These are phyloP conservation scores for Uronychia binucleata DNA, from an alignment of 73 alveolate species.

Conservation along the genomic window DNA sequence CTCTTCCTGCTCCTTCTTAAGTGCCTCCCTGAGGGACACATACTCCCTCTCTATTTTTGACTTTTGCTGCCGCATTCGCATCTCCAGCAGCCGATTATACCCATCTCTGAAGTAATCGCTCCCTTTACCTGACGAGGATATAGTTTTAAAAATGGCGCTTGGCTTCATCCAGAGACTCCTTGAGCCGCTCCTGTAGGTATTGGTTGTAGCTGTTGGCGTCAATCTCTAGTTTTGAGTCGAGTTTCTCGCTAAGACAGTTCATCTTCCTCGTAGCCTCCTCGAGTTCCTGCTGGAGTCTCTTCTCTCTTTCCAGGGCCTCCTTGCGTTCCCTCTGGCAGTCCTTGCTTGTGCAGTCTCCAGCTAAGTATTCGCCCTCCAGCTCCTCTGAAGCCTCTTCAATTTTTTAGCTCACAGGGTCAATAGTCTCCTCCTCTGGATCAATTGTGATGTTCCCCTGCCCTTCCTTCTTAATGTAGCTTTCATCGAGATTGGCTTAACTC, in stretches of 20 bases:
- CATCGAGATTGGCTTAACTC: not conserved
- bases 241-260: not conserved
- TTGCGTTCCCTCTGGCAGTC: slow-evolving; percentile 6
- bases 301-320: slow-evolving; percentile 6
- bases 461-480: not conserved
- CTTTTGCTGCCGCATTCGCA: not conserved
- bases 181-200: slow-evolving; percentile 29
- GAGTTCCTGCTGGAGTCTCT: slow-evolving; percentile 4
- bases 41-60: not conserved
- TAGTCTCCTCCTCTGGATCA: not conserved
- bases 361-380: not conserved
- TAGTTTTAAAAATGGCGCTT: slow-evolving; percentile 46
- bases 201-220: slow-evolving; percentile 19
- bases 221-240: not conserved
- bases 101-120: not conserved
- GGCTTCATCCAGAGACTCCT: slow-evolving; percentile 47
- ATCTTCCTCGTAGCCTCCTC: not conserved
- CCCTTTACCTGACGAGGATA: slow-evolving; percentile 1
- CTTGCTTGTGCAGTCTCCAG: slow-evolving; percentile 2
- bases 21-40: not conserved
- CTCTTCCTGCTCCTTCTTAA: not conserved
- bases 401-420: not conserved
- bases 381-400: slow-evolving; percentile 3
- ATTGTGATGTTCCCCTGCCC: not conserved
- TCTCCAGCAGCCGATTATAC: not conserved